Evolutionary conservation across 257 asterid genomes (phyloP).

Genomic region (Linderniella brevidens): DNA sequence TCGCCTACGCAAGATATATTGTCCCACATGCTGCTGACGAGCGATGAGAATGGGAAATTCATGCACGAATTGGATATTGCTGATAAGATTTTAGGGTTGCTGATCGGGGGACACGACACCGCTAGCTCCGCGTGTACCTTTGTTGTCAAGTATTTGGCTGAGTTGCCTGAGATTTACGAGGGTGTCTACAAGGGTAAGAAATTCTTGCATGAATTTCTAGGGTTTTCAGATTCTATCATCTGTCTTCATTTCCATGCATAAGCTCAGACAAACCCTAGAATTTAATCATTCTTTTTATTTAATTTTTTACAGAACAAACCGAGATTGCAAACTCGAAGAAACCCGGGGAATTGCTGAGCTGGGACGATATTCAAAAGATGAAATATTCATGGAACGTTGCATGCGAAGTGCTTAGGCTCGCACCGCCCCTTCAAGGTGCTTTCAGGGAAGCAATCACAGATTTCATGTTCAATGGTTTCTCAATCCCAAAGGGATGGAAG

Average conservation of each 20-base stretch:
- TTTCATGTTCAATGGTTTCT: conserved; percentile 26
- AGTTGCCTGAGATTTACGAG: conserved; percentile 35
- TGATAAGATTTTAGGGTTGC: conserved; percentile 35
- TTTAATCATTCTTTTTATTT: neutral
- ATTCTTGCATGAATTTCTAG: neutral
- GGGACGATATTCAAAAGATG: conserved; percentile 42
- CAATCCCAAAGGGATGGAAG: conserved; percentile 57
- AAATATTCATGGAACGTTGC: conserved; percentile 11
- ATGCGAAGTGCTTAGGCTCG: conserved; percentile 31
- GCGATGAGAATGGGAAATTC: conserved; percentile 36
- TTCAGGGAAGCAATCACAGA: conserved; percentile 40
- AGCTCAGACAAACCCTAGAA: too few species aligned
- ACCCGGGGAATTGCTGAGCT: conserved; percentile 22
- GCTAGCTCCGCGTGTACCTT: conserved; percentile 47
- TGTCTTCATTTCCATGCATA: too few species aligned
- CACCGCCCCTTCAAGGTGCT: conserved; percentile 39
- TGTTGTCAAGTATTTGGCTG: conserved; percentile 41
- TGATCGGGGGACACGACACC: conserved; percentile 47
- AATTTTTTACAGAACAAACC: conserved; percentile 25
- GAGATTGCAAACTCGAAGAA: conserved; percentile 28
- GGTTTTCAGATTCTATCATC: too few species aligned
- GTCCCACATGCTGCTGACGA: conserved; percentile 37
- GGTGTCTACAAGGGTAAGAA: conserved; percentile 31
- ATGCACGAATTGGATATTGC: conserved; percentile 34
- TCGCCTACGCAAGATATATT: conserved; percentile 41